Base-by-base conservation (phyloP, 192 early-diverging fungal species). In the Coemansia sp. region DNA sequence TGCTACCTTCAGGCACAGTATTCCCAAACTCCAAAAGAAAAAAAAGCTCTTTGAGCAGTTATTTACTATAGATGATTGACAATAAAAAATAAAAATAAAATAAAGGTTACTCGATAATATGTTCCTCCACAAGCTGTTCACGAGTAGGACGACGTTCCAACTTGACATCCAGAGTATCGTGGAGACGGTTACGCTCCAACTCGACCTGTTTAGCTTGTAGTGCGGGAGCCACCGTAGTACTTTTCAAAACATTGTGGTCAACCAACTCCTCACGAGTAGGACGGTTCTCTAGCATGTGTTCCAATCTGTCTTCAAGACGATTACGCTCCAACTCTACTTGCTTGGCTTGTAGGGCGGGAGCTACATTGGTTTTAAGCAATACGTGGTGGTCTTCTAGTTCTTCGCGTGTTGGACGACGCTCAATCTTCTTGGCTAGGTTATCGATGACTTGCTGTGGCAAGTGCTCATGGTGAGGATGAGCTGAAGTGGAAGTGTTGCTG, bases 341-440 rank as follows among this genome's bases (percentile, higher is more conserved):
- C 31, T 48, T 69, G 7, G 72, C 73, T 46, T 85, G 83, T 20
- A 85, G 61, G 1, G 71, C 65, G 5, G 84, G 79, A 0, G 79
- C 79, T 27, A 78, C 70, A n/a, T 36, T 62, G 5, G 76, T 66
- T 15, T 72, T 81, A 67, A 84, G 84, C 38, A 91, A 77, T n/a
- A 91, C 88, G 55, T 90, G 86, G 68, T 77, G 84, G 6, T 85
- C 74, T 19, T 85, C 80, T 12, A 90, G 84, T 48, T 86, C 83
- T 20, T 80, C 74, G 19, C 70, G 72, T 5, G 78, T 77, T 24
- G 88, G 87, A 32, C 88, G 79, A 15, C 84, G 80, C 65, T 85
- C 83, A 41, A 89, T 73, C 67, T 86, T 86, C 56, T 62, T 72
- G 62, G 84, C 82, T 10, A 88, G 55, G 5, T 74, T 65, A 56